phyloP scores from a whole-genome alignment of 805 yeast genomes.

The Spathaspora arborariae region DNA sequence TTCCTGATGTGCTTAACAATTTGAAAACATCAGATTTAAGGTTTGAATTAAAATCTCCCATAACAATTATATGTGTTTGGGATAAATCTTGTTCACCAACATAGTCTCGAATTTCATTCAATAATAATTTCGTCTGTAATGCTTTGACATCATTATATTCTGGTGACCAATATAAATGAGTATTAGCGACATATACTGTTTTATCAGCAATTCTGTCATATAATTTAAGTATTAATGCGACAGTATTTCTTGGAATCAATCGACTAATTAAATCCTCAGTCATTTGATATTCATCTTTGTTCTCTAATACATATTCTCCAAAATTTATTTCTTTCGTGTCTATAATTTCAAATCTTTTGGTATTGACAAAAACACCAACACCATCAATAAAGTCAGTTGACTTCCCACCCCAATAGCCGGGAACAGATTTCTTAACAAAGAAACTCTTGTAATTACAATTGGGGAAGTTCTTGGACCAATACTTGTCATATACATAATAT shows the following conservation, averaged over 20 bases:
- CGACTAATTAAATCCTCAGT: conserved; percentile 33
- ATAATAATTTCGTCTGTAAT: conserved; percentile 44
- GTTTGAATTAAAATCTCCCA: conserved; percentile 57
- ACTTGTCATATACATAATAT: conserved; percentile 30
- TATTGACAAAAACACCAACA: conserved; percentile 51
- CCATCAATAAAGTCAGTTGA: conserved; percentile 50
- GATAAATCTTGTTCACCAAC: conserved; percentile 6
- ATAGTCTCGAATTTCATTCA: conserved; percentile 13
- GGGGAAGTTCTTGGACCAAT: conserved; percentile 34
- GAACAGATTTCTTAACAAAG: conserved; percentile 48
- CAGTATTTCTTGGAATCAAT: conserved; percentile 49
- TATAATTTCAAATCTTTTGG: conserved; percentile 42
- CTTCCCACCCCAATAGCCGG: conserved; percentile 48
- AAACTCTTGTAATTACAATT: conserved; percentile 36
- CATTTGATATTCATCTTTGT: conserved; percentile 22
- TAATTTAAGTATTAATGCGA: conserved; percentile 48
- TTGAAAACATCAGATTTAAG: conserved; percentile 47
- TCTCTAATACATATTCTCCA: conserved; percentile 22
- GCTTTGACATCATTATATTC: conserved; percentile 52
- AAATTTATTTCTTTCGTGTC: conserved; percentile 27
- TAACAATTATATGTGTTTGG: conserved; percentile 36
- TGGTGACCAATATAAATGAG: conserved; percentile 56
- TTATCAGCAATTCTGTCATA: conserved; percentile 40
- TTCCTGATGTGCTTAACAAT: conserved; percentile 30
- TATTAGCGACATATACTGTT: conserved; percentile 47